These are phyloP conservation scores for Abelmoschus esculentus DNA, from an alignment of 345 rosid species.

Conservation along the genomic window DNA sequence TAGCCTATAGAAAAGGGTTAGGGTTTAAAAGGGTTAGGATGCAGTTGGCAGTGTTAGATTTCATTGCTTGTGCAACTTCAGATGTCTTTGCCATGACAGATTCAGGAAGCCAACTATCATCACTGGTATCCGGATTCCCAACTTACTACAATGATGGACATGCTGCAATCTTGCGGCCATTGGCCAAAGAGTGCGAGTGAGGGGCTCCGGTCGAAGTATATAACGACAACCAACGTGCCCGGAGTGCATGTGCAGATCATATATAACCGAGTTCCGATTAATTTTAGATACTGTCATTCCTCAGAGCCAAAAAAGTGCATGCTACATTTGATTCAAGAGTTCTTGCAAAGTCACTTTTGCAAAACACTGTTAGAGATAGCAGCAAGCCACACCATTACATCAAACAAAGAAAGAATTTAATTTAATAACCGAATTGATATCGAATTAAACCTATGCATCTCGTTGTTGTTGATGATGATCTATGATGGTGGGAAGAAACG, in stretches of 20 bases:
- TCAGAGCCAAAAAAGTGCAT: background rate
- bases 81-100: constrained; percentile 94
- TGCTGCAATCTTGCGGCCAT: constrained; percentile 55
- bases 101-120: constrained; percentile 74
- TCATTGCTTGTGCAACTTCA: constrained; percentile 70
- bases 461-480: constrained; percentile 8
- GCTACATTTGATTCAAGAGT: too few species aligned
- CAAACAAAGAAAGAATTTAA: too few species aligned
- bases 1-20: too few species aligned
- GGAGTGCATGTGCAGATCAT: constrained; percentile 62
- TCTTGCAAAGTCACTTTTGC: too few species aligned
- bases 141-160: constrained; percentile 62
- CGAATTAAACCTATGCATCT: constrained; percentile 1
- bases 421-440: background rate
- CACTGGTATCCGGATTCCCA: constrained; percentile 84
- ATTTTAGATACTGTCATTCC: background rate
- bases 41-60: constrained; percentile 87
- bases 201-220: constrained; percentile 71
- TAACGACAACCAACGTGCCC: constrained; percentile 82
- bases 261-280: background rate
- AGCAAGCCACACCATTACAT: too few species aligned
- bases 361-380: too few species aligned
- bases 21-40: background rate
- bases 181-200: constrained; percentile 42
- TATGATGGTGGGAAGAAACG: constrained; percentile 94